These are phyloP conservation scores for Melanogaster broomeanus DNA, from an alignment of 768 basidiomycete species.

Conservation along the genomic window DNA sequence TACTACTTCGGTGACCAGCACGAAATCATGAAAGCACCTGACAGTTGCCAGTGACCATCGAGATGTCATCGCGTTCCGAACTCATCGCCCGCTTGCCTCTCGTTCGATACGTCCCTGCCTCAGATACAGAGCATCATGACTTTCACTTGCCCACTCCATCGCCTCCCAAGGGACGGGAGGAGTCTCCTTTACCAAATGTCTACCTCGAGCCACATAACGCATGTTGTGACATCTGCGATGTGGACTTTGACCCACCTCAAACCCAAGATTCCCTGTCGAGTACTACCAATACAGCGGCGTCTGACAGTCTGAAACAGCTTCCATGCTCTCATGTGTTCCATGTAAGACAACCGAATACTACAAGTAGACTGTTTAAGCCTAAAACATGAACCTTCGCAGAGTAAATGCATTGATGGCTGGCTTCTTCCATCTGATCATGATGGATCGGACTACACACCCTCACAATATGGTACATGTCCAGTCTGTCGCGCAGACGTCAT, in stretches of 20 bases:
- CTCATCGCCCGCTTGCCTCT: neutral
- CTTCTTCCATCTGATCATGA: neutral
- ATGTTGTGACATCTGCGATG: constrained; percentile 1
- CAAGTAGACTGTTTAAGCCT: neutral
- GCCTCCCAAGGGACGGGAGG: neutral
- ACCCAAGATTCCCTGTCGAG: neutral
- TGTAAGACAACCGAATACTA: neutral
- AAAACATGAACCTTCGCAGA: neutral
- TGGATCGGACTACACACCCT: too few relatives aligned
- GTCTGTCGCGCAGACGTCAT: neutral
- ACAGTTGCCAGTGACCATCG: too few relatives aligned
- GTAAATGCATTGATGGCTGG: neutral
- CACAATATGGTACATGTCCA: neutral
- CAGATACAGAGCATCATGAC: neutral
- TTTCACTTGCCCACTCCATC: neutral
- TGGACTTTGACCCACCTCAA: constrained; percentile 1
- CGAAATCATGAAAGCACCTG: too few relatives aligned
- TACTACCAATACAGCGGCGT: neutral
- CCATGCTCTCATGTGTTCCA: constrained; percentile 5
- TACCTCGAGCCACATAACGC: constrained; percentile 4
- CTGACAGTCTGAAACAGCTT: constrained; percentile 2
- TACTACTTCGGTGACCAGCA: too few relatives aligned
- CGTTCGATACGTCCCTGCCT: constrained; percentile 2
- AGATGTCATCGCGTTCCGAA: too few relatives aligned
- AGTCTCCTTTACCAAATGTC: neutral